Conservation (phyloP, 129 eudicot genomes). For the Arctium minus region DNA sequence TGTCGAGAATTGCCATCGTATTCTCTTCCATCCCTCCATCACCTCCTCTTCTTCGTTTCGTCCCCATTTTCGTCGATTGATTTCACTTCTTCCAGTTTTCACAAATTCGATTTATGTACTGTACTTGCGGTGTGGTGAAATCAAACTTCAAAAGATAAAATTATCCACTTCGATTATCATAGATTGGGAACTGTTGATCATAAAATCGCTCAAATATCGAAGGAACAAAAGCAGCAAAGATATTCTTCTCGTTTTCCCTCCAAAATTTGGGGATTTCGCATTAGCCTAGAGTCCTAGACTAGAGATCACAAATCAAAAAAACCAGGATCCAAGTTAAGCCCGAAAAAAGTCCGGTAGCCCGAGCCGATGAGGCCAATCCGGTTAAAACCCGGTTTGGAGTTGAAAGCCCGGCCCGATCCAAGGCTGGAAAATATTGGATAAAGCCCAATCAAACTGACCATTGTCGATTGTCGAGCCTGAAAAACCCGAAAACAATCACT, state of each 20-base stretch:
- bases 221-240: background rate
- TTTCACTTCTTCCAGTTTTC: background rate
- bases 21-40: conserved; percentile 70
- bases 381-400: too few relatives aligned
- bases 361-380: too few relatives aligned
- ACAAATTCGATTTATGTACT: background rate
- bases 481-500: background rate
- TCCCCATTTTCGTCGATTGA: conserved; percentile 20
- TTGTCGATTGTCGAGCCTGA: background rate
- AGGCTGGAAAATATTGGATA: too few relatives aligned
- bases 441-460: background rate
- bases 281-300: too few relatives aligned
- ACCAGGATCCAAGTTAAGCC: background rate
- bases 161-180: background rate
- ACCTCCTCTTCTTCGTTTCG: conserved; percentile 37
- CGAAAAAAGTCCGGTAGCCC: background rate
- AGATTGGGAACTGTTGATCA: background rate
- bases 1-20: conserved; percentile 68
- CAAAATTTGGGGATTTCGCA: background rate
- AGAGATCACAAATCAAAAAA: too few relatives aligned
- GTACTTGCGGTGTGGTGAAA: background rate
- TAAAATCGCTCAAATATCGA: background rate
- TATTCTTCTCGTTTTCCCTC: conserved; percentile 19
- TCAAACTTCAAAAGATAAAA: background rate
- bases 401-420: background rate